Base-by-base conservation (phyloP, 768 basidiomycete species). In the Trametes punicea region DNA sequence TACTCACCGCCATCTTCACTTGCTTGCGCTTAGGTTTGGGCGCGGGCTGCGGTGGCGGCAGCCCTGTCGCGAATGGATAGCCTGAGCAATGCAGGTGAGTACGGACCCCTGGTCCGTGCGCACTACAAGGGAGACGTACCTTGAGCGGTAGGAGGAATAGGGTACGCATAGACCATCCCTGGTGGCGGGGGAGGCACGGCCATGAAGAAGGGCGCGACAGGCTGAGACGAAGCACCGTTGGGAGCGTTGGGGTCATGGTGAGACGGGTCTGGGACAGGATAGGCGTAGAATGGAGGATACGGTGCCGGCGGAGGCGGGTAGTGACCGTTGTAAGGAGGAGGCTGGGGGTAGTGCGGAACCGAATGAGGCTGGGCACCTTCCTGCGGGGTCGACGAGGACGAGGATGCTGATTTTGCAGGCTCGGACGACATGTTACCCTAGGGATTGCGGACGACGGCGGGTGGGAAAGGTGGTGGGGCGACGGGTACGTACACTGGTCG, bases 1-100 rank as follows among this genome's bases (percentile, higher is more conserved):
- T 21, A 72, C 78, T 71, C 63, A 81, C 78, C 56, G 80, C 80
- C 76, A 81, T 82, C 68, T 82, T 82, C 51, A 82, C 80, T 57
- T 82, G 80, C 54, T 77, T 80, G 56, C 80, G 78, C 65, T 82
- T 82, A 11, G 71, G 65, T 41, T 70, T 69, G 15, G 69, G 63
- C 18, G 64, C 52, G 3, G 64, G 60, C 11, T 66, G 44, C 31
- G 73, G 67, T 2, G 55, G 49, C 6, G 50, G 57, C 3, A 57
- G 23, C 20, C 70, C 52, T 39, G 67, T 63, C 36, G 64, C 48
- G 52, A 61, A 71, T 20, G 73, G 64, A 55, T 63, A 61, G n/a
- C 56, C 63, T 64, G 38, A 57, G 63, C 41, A 50, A 64, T 58
- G 63, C 29, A 9, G 26, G 25, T 38, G 38, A 31, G 25, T 11